These are phyloP conservation scores for Medicago lupulina DNA, from an alignment of 306 rosid species.

Conservation along the genomic window DNA sequence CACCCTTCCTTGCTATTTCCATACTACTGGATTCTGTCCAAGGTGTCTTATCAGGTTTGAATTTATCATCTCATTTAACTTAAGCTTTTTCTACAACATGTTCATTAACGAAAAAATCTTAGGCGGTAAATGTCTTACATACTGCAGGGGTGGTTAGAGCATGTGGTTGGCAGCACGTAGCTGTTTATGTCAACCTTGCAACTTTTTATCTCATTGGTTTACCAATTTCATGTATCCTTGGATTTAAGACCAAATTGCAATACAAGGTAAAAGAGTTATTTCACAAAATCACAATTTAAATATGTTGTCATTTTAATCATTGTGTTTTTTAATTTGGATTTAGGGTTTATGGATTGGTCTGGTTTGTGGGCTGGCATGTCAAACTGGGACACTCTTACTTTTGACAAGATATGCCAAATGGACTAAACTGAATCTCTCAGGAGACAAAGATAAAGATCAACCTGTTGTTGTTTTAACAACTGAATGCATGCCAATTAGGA, in stretches of 20 bases:
- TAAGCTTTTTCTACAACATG: background rate
- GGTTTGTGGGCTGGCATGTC: conserved; percentile 67
- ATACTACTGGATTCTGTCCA: conserved; percentile 68
- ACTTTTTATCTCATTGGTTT: conserved; percentile 73
- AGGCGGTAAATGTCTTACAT: background rate
- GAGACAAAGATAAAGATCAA: conserved; percentile 23
- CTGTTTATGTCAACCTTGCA: conserved; percentile 62
- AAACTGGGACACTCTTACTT: conserved; percentile 53
- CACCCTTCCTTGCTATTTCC: conserved; percentile 78
- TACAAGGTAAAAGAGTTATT: conserved; percentile 52
- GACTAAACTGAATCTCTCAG: conserved; percentile 46
- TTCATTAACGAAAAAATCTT: background rate
- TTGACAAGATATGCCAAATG: conserved; percentile 52
- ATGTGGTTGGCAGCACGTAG: conserved; percentile 81
- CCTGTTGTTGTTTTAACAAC: conserved; percentile 22
- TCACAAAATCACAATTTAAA: no score
- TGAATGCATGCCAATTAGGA: background rate
- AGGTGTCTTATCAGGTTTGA: conserved; percentile 82
- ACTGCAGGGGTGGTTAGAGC: conserved; percentile 83
- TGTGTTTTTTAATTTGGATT: conserved; percentile 6
- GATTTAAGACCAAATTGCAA: conserved; percentile 59
- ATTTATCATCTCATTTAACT: background rate
- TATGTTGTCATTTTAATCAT: no score
- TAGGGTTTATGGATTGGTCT: conserved; percentile 89
- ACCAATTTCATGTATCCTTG: conserved; percentile 65